These are phyloP conservation scores for Tuber microsphaerosporum DNA, from an alignment of 495 filamentous ascomycete genomes.

Conservation along the genomic window DNA sequence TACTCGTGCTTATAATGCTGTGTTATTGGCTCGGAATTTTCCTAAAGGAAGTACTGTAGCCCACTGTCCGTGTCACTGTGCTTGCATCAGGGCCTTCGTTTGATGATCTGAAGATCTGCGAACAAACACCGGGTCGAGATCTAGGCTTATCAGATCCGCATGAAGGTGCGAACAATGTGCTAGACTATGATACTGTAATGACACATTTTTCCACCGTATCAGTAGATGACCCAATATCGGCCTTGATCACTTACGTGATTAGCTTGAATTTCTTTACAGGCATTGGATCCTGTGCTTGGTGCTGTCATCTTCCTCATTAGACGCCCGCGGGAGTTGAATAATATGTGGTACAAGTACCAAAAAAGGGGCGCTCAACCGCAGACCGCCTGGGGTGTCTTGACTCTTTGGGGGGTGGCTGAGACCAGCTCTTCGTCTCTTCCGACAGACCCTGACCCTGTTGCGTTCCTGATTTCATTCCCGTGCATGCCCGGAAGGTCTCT, in stretches of 20 bases:
- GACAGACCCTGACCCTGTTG: not conserved
- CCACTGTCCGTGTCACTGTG: not conserved
- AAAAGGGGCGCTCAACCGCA: not conserved
- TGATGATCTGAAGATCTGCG: not conserved
- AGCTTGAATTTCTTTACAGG: too few relatives aligned
- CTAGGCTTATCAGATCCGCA: not conserved
- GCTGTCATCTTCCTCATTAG: not conserved
- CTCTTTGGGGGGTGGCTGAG: not conserved
- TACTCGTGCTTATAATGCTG: not conserved
- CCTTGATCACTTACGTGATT: too few relatives aligned
- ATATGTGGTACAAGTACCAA: not conserved
- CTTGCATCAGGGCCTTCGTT: not conserved
- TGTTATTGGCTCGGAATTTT: not conserved
- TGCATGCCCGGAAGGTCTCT: not conserved
- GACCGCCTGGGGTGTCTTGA: not conserved
- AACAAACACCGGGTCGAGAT: not conserved
- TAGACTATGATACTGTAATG: not conserved
- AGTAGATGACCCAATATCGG: too few relatives aligned
- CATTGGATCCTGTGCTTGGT: too few relatives aligned
- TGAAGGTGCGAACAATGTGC: not conserved
- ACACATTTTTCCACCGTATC: too few relatives aligned
- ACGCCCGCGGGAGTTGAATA: not conserved
- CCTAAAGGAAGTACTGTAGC: not conserved
- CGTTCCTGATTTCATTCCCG: not conserved
- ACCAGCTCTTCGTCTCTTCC: not conserved